Evolutionary conservation across 2,329 filamentous ascomycete genomes (phyloP), one percentile per base, ranked within the genome.

Genomic region (Rhinocladiella similis): DNA sequence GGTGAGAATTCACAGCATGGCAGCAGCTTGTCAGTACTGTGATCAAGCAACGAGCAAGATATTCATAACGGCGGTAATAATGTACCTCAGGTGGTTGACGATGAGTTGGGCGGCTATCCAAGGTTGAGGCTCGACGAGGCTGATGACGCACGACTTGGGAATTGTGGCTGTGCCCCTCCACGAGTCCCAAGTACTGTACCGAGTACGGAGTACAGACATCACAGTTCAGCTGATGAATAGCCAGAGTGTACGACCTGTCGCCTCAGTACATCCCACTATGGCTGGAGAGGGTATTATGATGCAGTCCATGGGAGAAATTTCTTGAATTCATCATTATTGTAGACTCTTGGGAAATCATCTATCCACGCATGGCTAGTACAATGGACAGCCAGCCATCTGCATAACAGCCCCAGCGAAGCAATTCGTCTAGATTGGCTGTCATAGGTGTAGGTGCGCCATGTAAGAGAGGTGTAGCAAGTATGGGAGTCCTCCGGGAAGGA

Each of bases 361-460:
- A 62, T 39, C 47, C 54, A 39, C 59, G 56, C 77, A 95, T 87
- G 18, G 86, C 81, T 4, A 97, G 83, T 50, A 91, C 89, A 41
- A 97, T 73, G 71, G 91, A 90, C 22, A 96, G 72, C 88, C 92
- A 99, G 0, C 94, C 94, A 73, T 99, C 94, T 0, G 91, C 86
- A 77, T 97, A 97, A 1, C 90, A 85, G 3, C 89, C 88, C 67
- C 88, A 88, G 54, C 86, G 82, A 74, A 94, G 89, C 56, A 99
- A 71, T 46, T 97, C 93, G 67, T 91, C 89, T 16, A 99, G 73
- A 20, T 86, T 86, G 1, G 91, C 89, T 57, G 78, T 75, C 76
- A 97, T 88, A 1, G 94, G 93, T 56, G 96, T 83, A 0, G 85
- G 81, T 1, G 87, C 90, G 1, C 94, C 94, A 75, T 99, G 94